Evolutionary conservation across 116 monocot genomes (phyloP), one percentile per base, ranked within the genome.

Genomic region (Cymodocea nodosa): DNA sequence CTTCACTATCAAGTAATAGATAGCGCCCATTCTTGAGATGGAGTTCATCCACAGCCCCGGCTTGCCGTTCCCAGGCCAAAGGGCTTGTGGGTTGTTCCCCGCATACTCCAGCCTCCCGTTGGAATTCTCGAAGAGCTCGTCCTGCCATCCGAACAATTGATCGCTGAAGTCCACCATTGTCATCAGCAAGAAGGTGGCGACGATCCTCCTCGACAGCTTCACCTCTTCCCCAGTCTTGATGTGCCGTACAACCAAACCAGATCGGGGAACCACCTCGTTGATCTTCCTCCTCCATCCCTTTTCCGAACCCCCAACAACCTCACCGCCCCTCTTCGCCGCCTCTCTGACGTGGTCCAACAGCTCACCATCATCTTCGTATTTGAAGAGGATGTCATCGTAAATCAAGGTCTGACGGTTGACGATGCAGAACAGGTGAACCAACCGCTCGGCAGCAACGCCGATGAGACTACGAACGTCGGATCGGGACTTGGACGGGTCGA

Each of bases 101-200:
- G 56, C 15, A 67, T 80, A 89, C 30, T 79, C 84, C 54, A 88
- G 62, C 64, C 69, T 50, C 11, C 89, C 93, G 39, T 93, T 62
- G 15, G 58, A 50, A 74, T 93, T 93, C 50, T 78, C 60, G 70
- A 93, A 93, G 35, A 93, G 79, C 10, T 62, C 54, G 64, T 93
- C 93, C 67, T 88, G 88, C 71, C 79, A 93, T 0, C 76, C 81
- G 56, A 83, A 85, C 0, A 81, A 60, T 81, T 93, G 93, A 67
- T 93, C 93, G 72, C 89, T 89, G 88, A 93, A 89, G 70, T 93
- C 93, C 35, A 87, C 93, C 75, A 93, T 85, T 17, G 93, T 89
- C 89, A 85, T 85, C 20, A 93, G 35, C 5, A 93, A 34, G 63
- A 93, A 93, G 5, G 69, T 23, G 9, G 89, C 93, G 1, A 80